These are phyloP conservation scores for Pseudogymnoascus pannorum DNA, from an alignment of 2,329 filamentous ascomycete species.

Conservation along the genomic window DNA sequence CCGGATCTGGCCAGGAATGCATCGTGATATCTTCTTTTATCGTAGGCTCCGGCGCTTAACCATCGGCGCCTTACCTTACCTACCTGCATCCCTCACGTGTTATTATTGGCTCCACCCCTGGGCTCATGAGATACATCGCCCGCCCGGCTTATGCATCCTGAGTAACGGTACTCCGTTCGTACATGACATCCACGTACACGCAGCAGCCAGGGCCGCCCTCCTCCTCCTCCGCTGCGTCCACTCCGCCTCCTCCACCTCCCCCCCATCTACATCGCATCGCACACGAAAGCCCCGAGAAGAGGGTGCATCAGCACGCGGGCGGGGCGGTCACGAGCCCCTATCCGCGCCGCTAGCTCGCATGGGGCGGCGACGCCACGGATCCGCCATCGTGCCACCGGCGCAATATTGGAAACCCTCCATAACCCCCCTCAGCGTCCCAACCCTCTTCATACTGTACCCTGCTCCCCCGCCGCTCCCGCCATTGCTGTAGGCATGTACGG, in stretches of 20 bases:
- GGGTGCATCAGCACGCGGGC: neutral
- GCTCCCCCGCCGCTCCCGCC: neutral
- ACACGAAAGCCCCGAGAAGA: neutral
- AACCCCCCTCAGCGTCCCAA: neutral
- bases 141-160: neutral
- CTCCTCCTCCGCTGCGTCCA: neutral
- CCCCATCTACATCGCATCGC: neutral
- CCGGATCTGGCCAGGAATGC: neutral
- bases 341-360: neutral
- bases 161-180: neutral
- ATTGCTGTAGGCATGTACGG: neutral
- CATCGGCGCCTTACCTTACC: neutral
- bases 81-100: neutral
- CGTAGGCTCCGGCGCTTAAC: neutral
- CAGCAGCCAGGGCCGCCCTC: neutral
- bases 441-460: neutral
- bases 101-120: neutral
- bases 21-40: neutral
- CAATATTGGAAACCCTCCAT: neutral
- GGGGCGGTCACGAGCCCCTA: neutral
- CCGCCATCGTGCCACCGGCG: neutral
- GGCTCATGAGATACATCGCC: neutral
- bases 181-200: neutral
- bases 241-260: neutral
- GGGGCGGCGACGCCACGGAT: neutral